Conservation (phyloP, 2,329 filamentous ascomycete genomes). For the Penicillium sp. region DNA sequence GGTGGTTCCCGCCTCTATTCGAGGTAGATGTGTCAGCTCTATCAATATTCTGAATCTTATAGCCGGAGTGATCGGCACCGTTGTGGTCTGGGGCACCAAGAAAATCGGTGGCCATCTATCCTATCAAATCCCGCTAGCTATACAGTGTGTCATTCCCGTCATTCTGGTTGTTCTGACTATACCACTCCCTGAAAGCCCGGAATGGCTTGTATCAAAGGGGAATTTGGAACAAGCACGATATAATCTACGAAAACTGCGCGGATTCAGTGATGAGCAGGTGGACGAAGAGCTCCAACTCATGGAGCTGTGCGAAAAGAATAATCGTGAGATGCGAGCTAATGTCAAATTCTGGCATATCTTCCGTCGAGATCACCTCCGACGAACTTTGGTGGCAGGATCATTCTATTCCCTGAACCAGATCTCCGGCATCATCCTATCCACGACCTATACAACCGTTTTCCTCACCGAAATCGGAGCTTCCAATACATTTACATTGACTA, state of each 20-base stretch:
- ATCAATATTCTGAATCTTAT: slow-evolving; percentile 34
- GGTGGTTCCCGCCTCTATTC: slow-evolving; percentile 35
- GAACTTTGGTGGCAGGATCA: slow-evolving; percentile 37
- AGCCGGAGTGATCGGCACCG: slow-evolving; percentile 34
- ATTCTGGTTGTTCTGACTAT: slow-evolving; percentile 32
- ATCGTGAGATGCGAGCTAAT: slow-evolving; percentile 23
- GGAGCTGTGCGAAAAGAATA: slow-evolving; percentile 27
- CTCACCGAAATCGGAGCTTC: slow-evolving; percentile 35
- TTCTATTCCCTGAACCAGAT: slow-evolving; percentile 40
- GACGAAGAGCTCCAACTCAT: slow-evolving; percentile 36
- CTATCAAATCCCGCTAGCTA: slow-evolving; percentile 38
- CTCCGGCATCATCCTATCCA: slow-evolving; percentile 39
- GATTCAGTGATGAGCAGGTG: slow-evolving; percentile 31
- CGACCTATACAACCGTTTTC: slow-evolving; percentile 41
- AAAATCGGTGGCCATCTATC: slow-evolving; percentile 25
- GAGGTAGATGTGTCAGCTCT: slow-evolving; percentile 33
- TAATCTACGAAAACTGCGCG: slow-evolving; percentile 34
- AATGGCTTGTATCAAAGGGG: slow-evolving; percentile 35
- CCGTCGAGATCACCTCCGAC: slow-evolving; percentile 33
- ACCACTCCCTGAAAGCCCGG: slow-evolving; percentile 35
- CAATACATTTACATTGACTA: slow-evolving; percentile 37
- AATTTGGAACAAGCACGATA: slow-evolving; percentile 29
- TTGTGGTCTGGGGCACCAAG: slow-evolving; percentile 35
- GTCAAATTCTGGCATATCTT: slow-evolving; percentile 40
- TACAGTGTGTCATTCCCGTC: slow-evolving; percentile 36